These are phyloP conservation scores for Zanthoxylum bungeanum DNA, from an alignment of 345 rosid species.

Conservation along the genomic window DNA sequence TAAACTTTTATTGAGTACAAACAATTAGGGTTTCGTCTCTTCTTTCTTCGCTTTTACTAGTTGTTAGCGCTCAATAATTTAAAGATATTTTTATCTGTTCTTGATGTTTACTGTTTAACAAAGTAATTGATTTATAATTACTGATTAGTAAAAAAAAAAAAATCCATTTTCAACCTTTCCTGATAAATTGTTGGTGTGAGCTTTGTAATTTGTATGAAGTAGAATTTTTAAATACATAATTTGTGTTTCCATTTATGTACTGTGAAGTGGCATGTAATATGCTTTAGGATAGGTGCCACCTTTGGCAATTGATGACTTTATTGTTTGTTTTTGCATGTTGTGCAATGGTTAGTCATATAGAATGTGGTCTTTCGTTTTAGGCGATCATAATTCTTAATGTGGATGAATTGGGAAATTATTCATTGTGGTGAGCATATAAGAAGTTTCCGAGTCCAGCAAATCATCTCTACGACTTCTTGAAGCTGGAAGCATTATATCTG, in stretches of 20 bases:
- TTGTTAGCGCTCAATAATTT: background rate
- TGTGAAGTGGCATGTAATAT: background rate
- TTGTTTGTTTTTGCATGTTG: background rate
- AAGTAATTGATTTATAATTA: background rate
- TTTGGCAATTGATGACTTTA: background rate
- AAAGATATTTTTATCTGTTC: background rate
- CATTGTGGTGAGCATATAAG: too few species aligned
- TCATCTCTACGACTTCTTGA: background rate
- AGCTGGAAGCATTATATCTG: background rate
- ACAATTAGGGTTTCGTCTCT: constrained; percentile 18
- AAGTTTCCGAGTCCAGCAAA: background rate
- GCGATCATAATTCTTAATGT: background rate
- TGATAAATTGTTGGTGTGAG: background rate
- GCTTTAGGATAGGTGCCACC: background rate
- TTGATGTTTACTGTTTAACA: background rate
- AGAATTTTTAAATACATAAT: background rate
- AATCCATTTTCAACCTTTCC: background rate
- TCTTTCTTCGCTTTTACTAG: background rate
- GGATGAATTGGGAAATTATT: background rate
- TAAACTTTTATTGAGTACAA: background rate
- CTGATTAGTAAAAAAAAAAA: background rate
- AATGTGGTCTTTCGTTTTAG: background rate
- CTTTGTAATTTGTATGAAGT: background rate
- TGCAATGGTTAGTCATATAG: background rate
- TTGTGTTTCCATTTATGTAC: background rate